Evolutionary conservation across 2,329 filamentous ascomycete species (phyloP), one percentile per base, ranked within the genome.

Genomic region (Didymellaceae sp.): DNA sequence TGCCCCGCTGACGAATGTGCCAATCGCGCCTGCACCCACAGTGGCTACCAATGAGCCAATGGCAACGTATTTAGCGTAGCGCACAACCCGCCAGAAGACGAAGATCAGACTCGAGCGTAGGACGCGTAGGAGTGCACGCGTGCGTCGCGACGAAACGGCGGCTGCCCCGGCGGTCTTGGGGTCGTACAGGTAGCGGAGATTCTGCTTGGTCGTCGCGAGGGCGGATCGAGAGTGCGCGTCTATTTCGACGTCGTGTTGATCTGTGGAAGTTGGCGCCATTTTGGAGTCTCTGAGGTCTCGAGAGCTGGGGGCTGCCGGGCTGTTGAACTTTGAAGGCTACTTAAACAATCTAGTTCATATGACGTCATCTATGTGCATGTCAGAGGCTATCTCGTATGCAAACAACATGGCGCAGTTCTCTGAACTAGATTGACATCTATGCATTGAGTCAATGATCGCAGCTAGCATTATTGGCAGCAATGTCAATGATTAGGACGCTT

Each of bases 41-140:
- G 74, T 74, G 1, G 74, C 74, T 0, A 73, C 66, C 6, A 74
- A 46, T 1, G 72, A 70, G 3, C 75, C 75, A 24, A 76, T 71
- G 2, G 72, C 73, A 4, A 74, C 74, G 40, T 77, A 77, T 49
- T 77, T 77, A 17, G 74, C 75, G 41, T 75, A 77, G 2, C 74
- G 67, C 0, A 76, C 66, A 0, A 75, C 53, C 16, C 73, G 67
- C 75, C 75, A 77, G 61, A 77, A 77, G 9, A 73, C 38, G 61
- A 77, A 77, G 43, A 74, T 70, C 26, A 69, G 34, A 22, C 71
- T 52, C 37, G 75, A 77, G 41, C 74, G 73, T 1, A 69, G 38
- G 14, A 65, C 66, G 45, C 72, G 71, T 11, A 77, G 68, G 34
- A 75, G 44, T 10, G 72, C 66, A 52, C 75, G 69, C 0, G 75